Percentiles rank a stretch among this genome's conserved stretches.
These are phyloP conservation scores for Nicotiana noctiflora DNA, from an alignment of 257 asterid genomes.

Conservation along the genomic window DNA sequence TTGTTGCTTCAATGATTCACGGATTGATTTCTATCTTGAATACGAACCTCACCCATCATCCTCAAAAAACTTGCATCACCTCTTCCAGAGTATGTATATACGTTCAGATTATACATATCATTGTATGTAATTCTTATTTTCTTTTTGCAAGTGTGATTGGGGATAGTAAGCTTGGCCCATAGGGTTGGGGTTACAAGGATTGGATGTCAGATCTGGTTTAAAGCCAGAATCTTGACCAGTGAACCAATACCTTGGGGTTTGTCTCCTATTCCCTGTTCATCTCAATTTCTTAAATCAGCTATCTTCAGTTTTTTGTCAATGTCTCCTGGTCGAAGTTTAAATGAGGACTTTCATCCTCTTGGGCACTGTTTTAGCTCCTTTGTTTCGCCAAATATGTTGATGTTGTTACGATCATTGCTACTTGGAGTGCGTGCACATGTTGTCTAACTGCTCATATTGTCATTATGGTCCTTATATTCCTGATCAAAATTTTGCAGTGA, in stretches of 20 bases:
- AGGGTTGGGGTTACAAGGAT: background rate
- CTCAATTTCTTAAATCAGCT: background rate
- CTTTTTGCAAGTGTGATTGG: background rate
- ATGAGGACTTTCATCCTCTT: background rate
- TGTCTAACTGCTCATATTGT: background rate
- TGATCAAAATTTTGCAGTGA: constrained; percentile 52
- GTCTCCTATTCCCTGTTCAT: constrained; percentile 1
- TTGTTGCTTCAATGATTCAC: constrained; percentile 90
- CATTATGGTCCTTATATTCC: constrained; percentile 5
- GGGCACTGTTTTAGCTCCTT: background rate
- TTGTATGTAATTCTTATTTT: background rate
- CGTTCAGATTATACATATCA: background rate
- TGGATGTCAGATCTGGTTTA: background rate
- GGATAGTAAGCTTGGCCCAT: background rate
- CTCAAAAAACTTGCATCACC: constrained; percentile 77
- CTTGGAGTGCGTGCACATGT: background rate
- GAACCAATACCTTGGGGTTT: background rate
- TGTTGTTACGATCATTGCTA: background rate
- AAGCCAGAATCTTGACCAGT: background rate
- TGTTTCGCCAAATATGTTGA: background rate
- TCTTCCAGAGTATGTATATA: constrained; percentile 71
- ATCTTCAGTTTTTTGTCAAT: background rate
- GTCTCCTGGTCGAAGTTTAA: background rate
- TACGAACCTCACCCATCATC: constrained; percentile 95
- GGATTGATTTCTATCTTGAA: constrained; percentile 69